A percentile compares a stretch with the other conserved stretches of the same genome.
Evolutionary conservation across 176 grass and related monocot genomes (phyloP).

Genomic region (Carex pumila): DNA sequence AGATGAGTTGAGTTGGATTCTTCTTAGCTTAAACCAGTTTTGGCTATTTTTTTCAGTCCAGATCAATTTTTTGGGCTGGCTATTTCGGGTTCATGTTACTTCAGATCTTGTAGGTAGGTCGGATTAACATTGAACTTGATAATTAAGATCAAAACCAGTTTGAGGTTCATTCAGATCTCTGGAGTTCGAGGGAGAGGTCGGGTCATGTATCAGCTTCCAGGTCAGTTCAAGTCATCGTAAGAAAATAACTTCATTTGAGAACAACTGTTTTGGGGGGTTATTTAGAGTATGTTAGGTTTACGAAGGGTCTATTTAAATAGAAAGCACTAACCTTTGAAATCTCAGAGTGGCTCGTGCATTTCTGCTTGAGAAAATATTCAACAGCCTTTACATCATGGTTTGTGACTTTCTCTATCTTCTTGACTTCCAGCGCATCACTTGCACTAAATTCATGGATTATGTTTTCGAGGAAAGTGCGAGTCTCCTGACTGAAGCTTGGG

Average conservation of each 20-base stretch:
- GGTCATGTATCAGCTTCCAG: background rate
- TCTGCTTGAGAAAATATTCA: constrained; percentile 93
- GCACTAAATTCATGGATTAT: constrained; percentile 56
- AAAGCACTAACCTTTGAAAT: constrained; percentile 53
- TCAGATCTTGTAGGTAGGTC: background rate
- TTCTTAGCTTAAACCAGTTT: background rate
- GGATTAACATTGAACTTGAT: background rate
- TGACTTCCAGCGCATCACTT: constrained; percentile 69
- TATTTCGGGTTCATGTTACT: background rate
- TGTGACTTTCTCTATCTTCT: constrained; percentile 81
- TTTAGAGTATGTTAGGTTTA: background rate
- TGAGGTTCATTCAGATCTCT: background rate
- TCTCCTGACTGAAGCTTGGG: constrained; percentile 63
- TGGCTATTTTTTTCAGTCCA: background rate
- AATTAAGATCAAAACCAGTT: background rate
- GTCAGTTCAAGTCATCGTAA: background rate
- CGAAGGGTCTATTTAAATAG: background rate
- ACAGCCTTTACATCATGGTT: constrained; percentile 95
- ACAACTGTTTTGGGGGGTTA: background rate
- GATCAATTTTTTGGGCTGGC: background rate
- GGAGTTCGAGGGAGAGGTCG: background rate
- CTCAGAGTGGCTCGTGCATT: constrained; percentile 63
- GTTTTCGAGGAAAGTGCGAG: constrained; percentile 49
- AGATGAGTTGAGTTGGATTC: background rate
- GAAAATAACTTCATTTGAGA: background rate